phyloP scores from a whole-genome alignment of 441 rosid species.

The Erodium moschatum region DNA sequence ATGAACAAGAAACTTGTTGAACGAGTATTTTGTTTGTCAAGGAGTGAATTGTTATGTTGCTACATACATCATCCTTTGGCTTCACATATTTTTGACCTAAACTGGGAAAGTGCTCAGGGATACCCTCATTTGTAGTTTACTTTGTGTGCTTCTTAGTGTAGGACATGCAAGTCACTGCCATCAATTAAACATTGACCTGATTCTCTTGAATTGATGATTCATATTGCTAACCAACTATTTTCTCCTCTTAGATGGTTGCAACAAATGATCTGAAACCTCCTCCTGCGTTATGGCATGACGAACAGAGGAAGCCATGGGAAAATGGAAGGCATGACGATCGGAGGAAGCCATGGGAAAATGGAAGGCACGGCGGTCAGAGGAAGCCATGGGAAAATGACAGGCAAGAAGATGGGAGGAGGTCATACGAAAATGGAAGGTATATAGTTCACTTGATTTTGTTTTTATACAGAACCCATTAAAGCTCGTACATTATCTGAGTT shows the following conservation, averaged over 20 bases:
- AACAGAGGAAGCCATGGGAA: conserved; percentile 13
- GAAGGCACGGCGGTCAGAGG: conserved; percentile 21
- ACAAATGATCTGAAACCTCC: conserved; percentile 52
- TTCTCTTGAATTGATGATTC: conserved; percentile 1
- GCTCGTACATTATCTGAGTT: background rate
- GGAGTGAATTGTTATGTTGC: no score
- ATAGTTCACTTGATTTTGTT: background rate
- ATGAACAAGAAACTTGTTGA: no score
- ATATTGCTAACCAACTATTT: background rate
- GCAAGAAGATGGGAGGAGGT: conserved; percentile 87
- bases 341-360: no score
- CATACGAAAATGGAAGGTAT: conserved; percentile 6
- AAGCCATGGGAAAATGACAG: conserved; percentile 44
- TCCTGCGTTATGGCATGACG: conserved; percentile 80
- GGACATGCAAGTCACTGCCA: background rate
- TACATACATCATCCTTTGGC: background rate
- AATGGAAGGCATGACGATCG: no score
- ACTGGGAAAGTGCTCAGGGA: background rate
- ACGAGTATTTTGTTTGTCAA: no score
- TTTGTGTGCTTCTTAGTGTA: background rate
- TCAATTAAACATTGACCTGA: background rate
- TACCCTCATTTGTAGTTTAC: background rate
- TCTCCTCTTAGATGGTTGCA: conserved; percentile 43
- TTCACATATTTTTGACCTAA: background rate
- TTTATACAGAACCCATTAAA: background rate